Base-by-base conservation (phyloP, 768 basidiomycete genomes). In the Leccinum variicolor region DNA sequence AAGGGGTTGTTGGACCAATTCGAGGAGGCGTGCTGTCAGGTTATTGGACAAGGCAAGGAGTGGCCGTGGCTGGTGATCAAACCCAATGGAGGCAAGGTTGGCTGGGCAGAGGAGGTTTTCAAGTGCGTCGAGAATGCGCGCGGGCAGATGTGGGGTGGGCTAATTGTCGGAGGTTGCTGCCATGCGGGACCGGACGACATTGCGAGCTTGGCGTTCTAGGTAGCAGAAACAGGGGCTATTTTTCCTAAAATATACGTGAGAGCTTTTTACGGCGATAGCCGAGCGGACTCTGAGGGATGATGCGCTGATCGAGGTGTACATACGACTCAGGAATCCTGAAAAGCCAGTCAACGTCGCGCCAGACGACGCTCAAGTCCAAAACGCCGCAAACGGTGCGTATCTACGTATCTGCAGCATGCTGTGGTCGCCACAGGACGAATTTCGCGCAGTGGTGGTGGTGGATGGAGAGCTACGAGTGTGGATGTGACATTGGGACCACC, bases 131-230 rank as follows among this genome's bases (percentile, higher is more conserved):
- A 65, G 7, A 59, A 64, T 41, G 66, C 55, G n/a, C 47, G 48
- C 13, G 55, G 31, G 13, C 58, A 62, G 15, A 55, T 58, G 4
- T 84, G 85, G 82, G 72, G 62, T 17, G 83, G 83, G 2, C 62
- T 88, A 5, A 66, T 89, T 9, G 76, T 84, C 0, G 89, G 89
- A 1, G 89, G 90, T 0, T 90, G 90, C 64, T 90, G 90, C 66
- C 80, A 82, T 61, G 78, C 82, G 7, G 77, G 78, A 1, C 84
- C 83, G 3, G 72, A 72, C 13, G 79, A 88, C 50, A 84, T 89
- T 36, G 34, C 53, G 23, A 52, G 29, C n/a, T 45, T 71, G 49
- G 58, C 56, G 9, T 54, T 19, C 2, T 39, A 61, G 23, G 23
- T n/a, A 29, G 17, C 0, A 2, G 7, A 17, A 9, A 61, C 41